Base-by-base conservation (phyloP, 2,329 filamentous ascomycete genomes). In the Colletotrichum sp. region DNA sequence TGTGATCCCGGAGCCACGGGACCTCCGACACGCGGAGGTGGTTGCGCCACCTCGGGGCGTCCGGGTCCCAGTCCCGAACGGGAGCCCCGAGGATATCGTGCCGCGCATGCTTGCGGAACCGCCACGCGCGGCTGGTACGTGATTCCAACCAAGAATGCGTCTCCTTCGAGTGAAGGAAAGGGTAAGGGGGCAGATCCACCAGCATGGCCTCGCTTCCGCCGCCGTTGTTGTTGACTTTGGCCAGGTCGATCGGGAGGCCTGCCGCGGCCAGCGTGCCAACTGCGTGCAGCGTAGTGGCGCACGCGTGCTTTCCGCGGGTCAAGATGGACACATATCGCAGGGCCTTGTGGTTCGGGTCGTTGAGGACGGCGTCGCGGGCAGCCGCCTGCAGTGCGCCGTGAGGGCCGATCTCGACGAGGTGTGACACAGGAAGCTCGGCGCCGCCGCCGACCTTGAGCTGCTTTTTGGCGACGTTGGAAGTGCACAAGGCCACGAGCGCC, bases 1-100 rank as follows among this genome's bases (percentile, higher is more conserved):
- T 79, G 80, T 89, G 88, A 76, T 89, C 86, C 67, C 86, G 80
- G 28, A 87, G 83, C 73, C 89, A 89, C 21, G 89, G 84, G 18
- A 85, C 71, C 52, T 86, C 82, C 7, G 82, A 80, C 4, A 84
- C 73, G 3, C 77, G 77, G 32, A 78, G 34, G 26, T 64, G 34
- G 64, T 78, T 74, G n/a, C 79, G 74, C 71, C 70, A 78, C 6
- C 64, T 68, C n/a, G 75, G 61, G 18, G 64, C 39, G 18, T 63
- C n/a, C 66, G 39, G 52, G 28, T 63, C 57, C 55, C 60, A 65
- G 16, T 71, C 67, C 36, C 60, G 60, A 12, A 65, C 60, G 57
- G 55, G 57, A 30, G 57, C 36, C 13, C 77, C 77, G 21, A 78
- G 70, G 12, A 78, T 64, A 39, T 78, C 77, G 32, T 77, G 72